phyloP scores from a whole-genome alignment of 2,329 filamentous ascomycete species.

The Aspergillus oerlinghausenensis region DNA sequence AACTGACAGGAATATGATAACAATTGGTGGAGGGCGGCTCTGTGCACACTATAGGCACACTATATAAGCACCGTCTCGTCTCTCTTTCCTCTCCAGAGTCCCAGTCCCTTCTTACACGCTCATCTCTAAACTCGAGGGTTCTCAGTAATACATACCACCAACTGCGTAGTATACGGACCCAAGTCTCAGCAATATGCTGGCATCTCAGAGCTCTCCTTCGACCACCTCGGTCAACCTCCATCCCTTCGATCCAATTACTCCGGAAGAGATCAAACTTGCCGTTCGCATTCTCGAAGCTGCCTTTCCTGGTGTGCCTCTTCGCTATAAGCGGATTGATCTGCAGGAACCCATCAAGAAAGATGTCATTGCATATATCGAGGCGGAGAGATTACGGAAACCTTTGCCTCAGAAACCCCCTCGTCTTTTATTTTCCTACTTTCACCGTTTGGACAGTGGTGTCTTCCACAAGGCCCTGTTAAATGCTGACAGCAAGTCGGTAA shows the following conservation, averaged over 20 bases:
- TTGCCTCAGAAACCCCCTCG: conserved; percentile 48
- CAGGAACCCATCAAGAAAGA: conserved; percentile 60
- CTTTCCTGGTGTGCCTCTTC: conserved; percentile 34
- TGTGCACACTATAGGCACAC: neutral
- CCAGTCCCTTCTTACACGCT: neutral
- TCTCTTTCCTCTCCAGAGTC: neutral
- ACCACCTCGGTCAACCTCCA: conserved; percentile 22
- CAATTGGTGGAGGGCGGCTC: neutral
- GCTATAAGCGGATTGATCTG: conserved; percentile 63
- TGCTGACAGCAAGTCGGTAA: conserved; percentile 31
- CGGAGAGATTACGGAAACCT: conserved; percentile 51
- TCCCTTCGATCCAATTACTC: conserved; percentile 37
- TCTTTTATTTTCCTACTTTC: conserved; percentile 51
- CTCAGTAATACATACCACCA: neutral
- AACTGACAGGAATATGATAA: neutral
- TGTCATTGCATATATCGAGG: conserved; percentile 57
- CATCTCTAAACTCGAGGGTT: neutral
- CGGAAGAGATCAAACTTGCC: conserved; percentile 34
- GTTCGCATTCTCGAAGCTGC: conserved; percentile 32
- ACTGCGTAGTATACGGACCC: neutral
- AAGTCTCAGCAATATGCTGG: neutral
- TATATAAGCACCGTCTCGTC: neutral
- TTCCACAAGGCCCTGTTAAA: conserved; percentile 41
- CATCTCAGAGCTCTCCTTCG: conserved; percentile 8
- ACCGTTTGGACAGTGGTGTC: conserved; percentile 36